Base-by-base conservation (phyloP, 2,329 filamentous ascomycete species). In the Talaromyces sp. region DNA sequence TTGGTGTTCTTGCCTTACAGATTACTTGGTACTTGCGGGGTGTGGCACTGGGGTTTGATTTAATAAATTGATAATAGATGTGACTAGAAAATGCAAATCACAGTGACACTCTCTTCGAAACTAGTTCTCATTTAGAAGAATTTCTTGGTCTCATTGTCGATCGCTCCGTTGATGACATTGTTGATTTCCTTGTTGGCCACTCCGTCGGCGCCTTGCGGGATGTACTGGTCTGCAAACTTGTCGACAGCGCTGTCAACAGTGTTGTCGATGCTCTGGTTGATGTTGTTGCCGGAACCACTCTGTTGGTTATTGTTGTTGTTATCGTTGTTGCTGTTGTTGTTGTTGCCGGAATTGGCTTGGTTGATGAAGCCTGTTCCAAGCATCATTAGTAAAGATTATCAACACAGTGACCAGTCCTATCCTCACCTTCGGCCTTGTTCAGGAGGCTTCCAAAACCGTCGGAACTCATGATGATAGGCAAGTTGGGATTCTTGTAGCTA, bases 151-250 rank as follows among this genome's bases (percentile, higher is more conserved):
- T 56, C 11, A 8, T 55, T 42, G 32, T 55, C 28, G 19, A 55
- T 39, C n/a, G 39, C 7, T 8, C 36, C 36, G 17, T 39, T 39
- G 36, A 39, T 39, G 15, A 6, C 17, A 25, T 56, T 30, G 54
- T 56, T 56, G 22, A 56, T 17, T 17, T 42, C 54, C 54, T 22
- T n/a, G 36, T 56, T 56, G 33, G 42, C 22, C 11, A 28, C 7
- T 11, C 54, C 28, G 15, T 56, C 33, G 2, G 33, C 13, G 11
- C 19, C 54, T 28, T 36, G 42, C 11, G 54, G 54, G 19, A 42
- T 42, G n/a, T 56, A 56, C 54, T 56, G 54, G 28, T 56, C 54
- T 4, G 54, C 54, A 25, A 44, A 44, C 36, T 56, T 56, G 54
- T 56, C 54, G 33, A 44, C 33, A n/a, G 17, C 36, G 3, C n/a